Base-by-base conservation (phyloP, 1,284 basidiomycete species). In the Ustilago sp. region DNA sequence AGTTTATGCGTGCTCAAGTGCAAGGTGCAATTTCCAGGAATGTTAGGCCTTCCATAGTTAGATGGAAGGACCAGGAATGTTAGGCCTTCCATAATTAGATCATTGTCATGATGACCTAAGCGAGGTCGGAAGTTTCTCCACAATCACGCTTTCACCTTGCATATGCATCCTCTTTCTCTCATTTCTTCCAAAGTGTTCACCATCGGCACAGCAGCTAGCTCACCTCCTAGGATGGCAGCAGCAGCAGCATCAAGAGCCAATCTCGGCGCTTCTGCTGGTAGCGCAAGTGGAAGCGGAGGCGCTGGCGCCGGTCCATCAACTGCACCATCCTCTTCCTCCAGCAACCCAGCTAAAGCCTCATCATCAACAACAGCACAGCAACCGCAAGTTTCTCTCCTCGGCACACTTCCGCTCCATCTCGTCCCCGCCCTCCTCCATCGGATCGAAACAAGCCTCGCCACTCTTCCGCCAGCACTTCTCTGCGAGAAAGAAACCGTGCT, bases 331-430 rank as follows among this genome's bases (percentile, higher is more conserved):
- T 45, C 43, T 19, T n/a, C 48, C 48, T 31, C 48, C 5, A 36
- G 8, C 43, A 17, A 23, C 51, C 32, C 51, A 17, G 17, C 38
- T 1, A n/a, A 17, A 4, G 11, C 58, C 12, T 48, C 70, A 47
- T 51, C 66, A 4, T 60, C 72, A 7, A 39, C 39, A 8, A 32
- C 65, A 13, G 35, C 62, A n/a, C 66, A 68, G 48, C 69, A 68
- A 43, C 69, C 74, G 11, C 69, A 77, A 51, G 45, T 77, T 7
- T 72, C 74, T 1, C 65, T 77, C 8, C 68, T 77, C 9, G 74
- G 74, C 41, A 77, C 74, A 2, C 32, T 77, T 0, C 69, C 66
- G 1, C 17, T 61, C 34, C 63, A 63, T 39, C 67, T 67, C 43
- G 47, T 70, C 0, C 63, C 67, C 1, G n/a, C 67, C 0, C 58